A percentile compares a stretch with the other conserved stretches of the same genome.
These are phyloP conservation scores for Collybiopsis luxurians DNA, from an alignment of 768 basidiomycete species.

Conservation along the genomic window DNA sequence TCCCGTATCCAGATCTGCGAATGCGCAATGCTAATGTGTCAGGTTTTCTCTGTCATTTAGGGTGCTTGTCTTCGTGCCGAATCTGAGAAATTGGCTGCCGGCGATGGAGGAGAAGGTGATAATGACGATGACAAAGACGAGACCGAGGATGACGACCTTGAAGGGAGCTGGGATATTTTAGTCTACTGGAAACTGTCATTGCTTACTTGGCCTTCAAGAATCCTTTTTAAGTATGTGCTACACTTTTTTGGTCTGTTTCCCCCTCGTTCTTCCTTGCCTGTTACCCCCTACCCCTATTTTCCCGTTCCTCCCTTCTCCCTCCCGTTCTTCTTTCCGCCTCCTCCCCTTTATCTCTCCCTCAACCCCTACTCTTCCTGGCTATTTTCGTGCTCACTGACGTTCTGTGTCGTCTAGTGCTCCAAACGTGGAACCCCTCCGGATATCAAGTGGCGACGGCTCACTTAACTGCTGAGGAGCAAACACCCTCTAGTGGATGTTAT, in stretches of 20 bases:
- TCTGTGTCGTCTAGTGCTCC: conserved; percentile 51
- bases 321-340: too few species aligned
- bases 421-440: conserved; percentile 62
- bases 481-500: conserved; percentile 84
- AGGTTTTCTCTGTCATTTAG: too few species aligned
- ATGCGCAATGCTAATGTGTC: too few species aligned
- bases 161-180: conserved; percentile 83
- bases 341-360: too few species aligned
- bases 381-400: conserved; percentile 23
- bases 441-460: conserved; percentile 76
- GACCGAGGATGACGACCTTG: conserved; percentile 54
- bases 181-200: conserved; percentile 76
- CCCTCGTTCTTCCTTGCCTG: too few species aligned
- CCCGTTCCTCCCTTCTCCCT: too few species aligned
- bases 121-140: conserved; percentile 57
- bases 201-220: conserved; percentile 78
- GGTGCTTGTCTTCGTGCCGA: conserved; percentile 71
- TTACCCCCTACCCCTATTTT: too few species aligned
- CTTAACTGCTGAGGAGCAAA: conserved; percentile 73
- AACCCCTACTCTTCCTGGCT: too few species aligned
- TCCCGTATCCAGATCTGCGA: conserved; percentile 1
- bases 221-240: conserved; percentile 74
- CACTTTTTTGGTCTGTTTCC: too few species aligned
- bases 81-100: conserved; percentile 38
- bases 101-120: too few species aligned